Percentiles rank a stretch among this genome's conserved stretches.
These are phyloP conservation scores for Colletotrichum coccodes DNA, from an alignment of 2,329 filamentous ascomycete species.

Conservation along the genomic window DNA sequence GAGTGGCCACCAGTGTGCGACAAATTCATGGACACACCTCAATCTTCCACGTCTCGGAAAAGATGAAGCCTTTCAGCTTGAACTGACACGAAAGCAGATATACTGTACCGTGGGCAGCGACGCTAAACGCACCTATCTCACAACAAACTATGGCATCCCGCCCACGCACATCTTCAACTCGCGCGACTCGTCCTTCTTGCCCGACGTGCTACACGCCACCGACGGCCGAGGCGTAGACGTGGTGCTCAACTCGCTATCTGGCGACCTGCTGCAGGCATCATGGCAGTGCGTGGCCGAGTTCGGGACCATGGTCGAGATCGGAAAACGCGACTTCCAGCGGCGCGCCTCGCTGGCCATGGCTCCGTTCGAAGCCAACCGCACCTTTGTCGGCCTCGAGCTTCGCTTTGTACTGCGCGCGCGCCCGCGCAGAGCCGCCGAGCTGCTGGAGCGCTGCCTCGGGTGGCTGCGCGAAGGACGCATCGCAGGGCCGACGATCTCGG, in stretches of 20 bases:
- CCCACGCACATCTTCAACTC: slow-evolving; percentile 8
- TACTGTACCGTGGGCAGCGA: slow-evolving; percentile 13
- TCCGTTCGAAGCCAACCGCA: slow-evolving; percentile 49
- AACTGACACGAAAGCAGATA: no score
- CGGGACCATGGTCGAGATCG: slow-evolving; percentile 57
- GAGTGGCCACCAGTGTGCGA: no score
- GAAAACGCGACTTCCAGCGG: slow-evolving; percentile 53
- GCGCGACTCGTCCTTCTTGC: slow-evolving; percentile 4
- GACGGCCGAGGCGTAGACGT: slow-evolving; percentile 43
- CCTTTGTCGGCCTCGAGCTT: slow-evolving; percentile 45
- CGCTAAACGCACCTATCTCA: no score
- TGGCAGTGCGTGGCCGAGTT: slow-evolving; percentile 56
- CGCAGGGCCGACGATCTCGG: no score
- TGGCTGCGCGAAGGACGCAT: no score
- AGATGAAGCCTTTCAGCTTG: no score
- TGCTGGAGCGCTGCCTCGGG: no score
- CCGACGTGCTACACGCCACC: background rate
- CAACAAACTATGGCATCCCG: background rate
- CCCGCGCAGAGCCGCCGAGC: no score
- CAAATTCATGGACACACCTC: no score
- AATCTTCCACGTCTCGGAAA: no score
- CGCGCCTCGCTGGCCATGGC: slow-evolving; percentile 57
- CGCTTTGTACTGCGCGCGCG: no score
- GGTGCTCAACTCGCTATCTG: slow-evolving; percentile 53
- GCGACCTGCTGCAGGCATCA: slow-evolving; percentile 51